phyloP scores from a whole-genome alignment of 78 protist species.

The Dictyostelium firmibasis region DNA sequence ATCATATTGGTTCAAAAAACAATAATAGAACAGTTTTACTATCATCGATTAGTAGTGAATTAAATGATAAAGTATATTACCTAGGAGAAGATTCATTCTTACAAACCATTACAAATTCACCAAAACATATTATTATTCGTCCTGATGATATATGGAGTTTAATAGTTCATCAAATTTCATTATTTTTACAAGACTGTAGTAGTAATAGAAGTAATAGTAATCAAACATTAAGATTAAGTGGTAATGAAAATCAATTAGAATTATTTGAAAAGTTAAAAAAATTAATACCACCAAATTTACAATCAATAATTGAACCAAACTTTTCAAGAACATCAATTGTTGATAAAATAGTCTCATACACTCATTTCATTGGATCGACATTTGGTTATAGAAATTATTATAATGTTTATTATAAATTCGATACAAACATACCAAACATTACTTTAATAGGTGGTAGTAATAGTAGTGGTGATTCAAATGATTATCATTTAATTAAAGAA shows the following conservation, averaged over 20 bases:
- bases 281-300: too few relatives aligned
- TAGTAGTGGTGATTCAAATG: background rate
- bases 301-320: background rate
- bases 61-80: too few relatives aligned
- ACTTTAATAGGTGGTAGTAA: background rate
- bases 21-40: too few relatives aligned
- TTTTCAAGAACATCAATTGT: background rate
- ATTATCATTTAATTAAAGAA: background rate
- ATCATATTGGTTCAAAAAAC: too few relatives aligned
- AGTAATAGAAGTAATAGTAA: too few relatives aligned
- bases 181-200: too few relatives aligned
- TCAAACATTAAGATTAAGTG: too few relatives aligned
- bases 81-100: background rate
- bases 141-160: background rate
- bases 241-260: background rate
- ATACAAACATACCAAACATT: background rate
- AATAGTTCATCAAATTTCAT: background rate
- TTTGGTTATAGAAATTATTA: too few relatives aligned
- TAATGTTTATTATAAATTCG: too few relatives aligned
- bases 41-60: too few relatives aligned
- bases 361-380: background rate
- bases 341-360: background rate
- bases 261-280: too few relatives aligned
- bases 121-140: background rate
- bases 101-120: background rate